A percentile compares a stretch with the other conserved stretches of the same genome.
Conservation (phyloP, 257 asterid genomes). For the Solanum neorickii region DNA sequence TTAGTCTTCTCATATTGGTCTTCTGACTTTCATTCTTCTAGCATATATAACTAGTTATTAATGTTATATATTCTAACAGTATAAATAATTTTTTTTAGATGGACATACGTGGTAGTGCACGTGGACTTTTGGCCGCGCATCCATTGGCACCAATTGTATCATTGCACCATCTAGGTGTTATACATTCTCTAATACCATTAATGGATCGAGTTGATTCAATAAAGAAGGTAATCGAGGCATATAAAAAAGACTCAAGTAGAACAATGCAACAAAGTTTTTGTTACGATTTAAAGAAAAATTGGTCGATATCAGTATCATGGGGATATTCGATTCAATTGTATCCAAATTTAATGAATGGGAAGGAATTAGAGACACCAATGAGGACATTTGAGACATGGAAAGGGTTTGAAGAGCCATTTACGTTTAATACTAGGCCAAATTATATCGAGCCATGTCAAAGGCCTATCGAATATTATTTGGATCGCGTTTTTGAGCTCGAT, state of each 20-base stretch:
- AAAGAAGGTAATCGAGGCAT: constrained; percentile 30
- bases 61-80: neutral
- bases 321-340: constrained; percentile 62
- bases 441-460: constrained; percentile 40
- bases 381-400: constrained; percentile 70
- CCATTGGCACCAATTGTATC: constrained; percentile 72
- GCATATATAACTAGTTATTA: no score
- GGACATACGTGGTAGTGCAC: constrained; percentile 59
- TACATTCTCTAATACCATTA: constrained; percentile 43
- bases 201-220: constrained; percentile 33
- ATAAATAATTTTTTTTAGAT: constrained; percentile 12
- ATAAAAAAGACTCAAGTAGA: constrained; percentile 48
- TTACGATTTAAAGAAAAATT: constrained; percentile 36
- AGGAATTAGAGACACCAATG: constrained; percentile 47
- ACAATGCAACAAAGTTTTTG: constrained; percentile 54
- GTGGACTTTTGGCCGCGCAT: constrained; percentile 75
- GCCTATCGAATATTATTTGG: constrained; percentile 35
- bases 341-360: constrained; percentile 26
- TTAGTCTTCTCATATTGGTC: neutral
- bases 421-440: constrained; percentile 42
- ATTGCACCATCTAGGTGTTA: constrained; percentile 63
- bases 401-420: constrained; percentile 46
- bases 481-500: constrained; percentile 13
- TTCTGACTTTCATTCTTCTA: neutral
- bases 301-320: constrained; percentile 71